phyloP scores from a whole-genome alignment of 805 yeast species.

The Allodekkera sacchari region DNA sequence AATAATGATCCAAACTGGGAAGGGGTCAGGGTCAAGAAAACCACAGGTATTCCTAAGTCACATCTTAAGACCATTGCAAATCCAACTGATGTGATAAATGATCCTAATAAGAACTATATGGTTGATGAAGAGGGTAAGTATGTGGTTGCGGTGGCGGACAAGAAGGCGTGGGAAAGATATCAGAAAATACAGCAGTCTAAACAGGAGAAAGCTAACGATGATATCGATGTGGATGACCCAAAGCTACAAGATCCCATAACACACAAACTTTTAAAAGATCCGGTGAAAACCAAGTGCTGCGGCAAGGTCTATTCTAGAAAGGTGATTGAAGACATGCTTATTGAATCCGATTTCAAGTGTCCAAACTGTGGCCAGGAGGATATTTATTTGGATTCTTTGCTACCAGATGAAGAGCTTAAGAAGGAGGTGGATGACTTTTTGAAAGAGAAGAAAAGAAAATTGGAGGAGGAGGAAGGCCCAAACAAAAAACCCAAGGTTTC shows the following conservation, averaged over 20 bases:
- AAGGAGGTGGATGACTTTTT: slow-evolving; percentile 44
- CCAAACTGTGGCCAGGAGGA: slow-evolving; percentile 79
- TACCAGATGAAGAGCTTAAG: slow-evolving; percentile 52
- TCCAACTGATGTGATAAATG: slow-evolving; percentile 50
- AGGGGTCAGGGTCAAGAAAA: slow-evolving; percentile 80
- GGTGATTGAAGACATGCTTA: slow-evolving; percentile 54
- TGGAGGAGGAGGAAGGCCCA: slow-evolving; percentile 7
- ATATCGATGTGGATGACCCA: slow-evolving; percentile 41
- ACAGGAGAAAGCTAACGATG: slow-evolving; percentile 12
- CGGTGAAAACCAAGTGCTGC: slow-evolving; percentile 76
- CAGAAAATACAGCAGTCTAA: slow-evolving; percentile 56
- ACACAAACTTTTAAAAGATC: slow-evolving; percentile 54
- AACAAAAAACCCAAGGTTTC: slow-evolving; percentile 10
- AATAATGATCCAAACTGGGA: slow-evolving; percentile 90
- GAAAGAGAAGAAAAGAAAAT: slow-evolving; percentile 21
- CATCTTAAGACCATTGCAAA: slow-evolving; percentile 81
- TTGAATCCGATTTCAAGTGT: slow-evolving; percentile 83
- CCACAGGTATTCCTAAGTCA: slow-evolving; percentile 96
- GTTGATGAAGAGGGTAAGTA: slow-evolving; percentile 92
- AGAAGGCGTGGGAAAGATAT: slow-evolving; percentile 79
- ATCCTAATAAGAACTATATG: slow-evolving; percentile 54
- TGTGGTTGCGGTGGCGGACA: slow-evolving; percentile 93
- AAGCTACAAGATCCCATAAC: slow-evolving; percentile 66
- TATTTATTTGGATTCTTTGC: slow-evolving; percentile 64
- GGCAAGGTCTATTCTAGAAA: slow-evolving; percentile 47